These are phyloP conservation scores for Penicillium sp. DNA, from an alignment of 2,329 filamentous ascomycete species.

Conservation along the genomic window DNA sequence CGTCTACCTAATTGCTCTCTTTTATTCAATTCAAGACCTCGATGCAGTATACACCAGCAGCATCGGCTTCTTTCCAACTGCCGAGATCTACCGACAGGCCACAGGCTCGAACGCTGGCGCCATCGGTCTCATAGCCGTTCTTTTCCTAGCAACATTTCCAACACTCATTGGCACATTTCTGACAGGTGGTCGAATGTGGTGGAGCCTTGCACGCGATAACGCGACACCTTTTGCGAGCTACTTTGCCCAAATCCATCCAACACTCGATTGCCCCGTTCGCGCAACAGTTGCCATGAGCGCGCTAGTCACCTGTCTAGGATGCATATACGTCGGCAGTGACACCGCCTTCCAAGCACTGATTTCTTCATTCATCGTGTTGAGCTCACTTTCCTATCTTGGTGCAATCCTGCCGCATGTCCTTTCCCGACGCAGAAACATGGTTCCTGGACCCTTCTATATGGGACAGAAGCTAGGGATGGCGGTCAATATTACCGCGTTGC, in stretches of 20 bases:
- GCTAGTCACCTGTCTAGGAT: conserved; percentile 58
- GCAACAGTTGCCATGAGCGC: conserved; percentile 54
- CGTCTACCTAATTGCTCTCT: conserved; percentile 49
- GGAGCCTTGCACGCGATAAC: conserved; percentile 60
- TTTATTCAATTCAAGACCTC: conserved; percentile 41
- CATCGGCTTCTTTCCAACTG: conserved; percentile 57
- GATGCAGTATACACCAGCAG: conserved; percentile 53
- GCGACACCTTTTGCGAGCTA: conserved; percentile 55
- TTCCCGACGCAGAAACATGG: conserved; percentile 46
- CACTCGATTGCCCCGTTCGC: conserved; percentile 54
- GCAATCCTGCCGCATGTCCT: conserved; percentile 62
- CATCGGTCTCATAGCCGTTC: conserved; percentile 54
- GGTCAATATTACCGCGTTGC: conserved; percentile 54
- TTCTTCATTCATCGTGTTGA: conserved; percentile 58
- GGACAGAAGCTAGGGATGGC: conserved; percentile 48
- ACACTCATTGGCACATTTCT: conserved; percentile 56
- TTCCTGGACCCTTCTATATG: conserved; percentile 61
- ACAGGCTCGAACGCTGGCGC: conserved; percentile 54
- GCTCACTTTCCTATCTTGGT: conserved; percentile 59
- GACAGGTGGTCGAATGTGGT: conserved; percentile 58
- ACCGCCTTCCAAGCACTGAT: conserved; percentile 69
- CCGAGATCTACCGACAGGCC: conserved; percentile 64
- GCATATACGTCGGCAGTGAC: conserved; percentile 64
- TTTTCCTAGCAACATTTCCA: conserved; percentile 54
- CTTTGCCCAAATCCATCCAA: conserved; percentile 49